Conservation (phyloP, 2,329 filamentous ascomycete genomes). For the Claviceps citrina region DNA sequence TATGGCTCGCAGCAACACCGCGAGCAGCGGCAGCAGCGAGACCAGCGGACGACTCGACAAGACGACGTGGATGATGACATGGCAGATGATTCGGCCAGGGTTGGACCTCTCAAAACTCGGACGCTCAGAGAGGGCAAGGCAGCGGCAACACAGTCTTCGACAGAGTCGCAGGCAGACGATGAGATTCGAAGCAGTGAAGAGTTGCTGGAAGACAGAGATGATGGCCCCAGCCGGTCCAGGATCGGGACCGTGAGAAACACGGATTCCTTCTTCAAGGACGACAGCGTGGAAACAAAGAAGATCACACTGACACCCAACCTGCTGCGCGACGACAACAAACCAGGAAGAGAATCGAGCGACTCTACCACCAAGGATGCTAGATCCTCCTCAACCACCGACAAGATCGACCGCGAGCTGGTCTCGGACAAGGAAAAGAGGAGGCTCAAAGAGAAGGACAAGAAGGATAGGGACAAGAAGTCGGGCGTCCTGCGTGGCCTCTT, state of each 20-base stretch:
- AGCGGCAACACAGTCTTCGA: conserved; percentile 18
- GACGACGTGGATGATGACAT: conserved; percentile 15
- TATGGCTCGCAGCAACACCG: conserved; percentile 20
- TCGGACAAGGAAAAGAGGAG: conserved; percentile 63
- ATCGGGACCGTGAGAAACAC: conserved; percentile 83
- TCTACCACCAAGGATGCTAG: conserved; percentile 32
- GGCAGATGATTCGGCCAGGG: conserved; percentile 37
- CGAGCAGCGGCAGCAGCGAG: conserved; percentile 17
- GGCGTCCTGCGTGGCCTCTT: conserved; percentile 45
- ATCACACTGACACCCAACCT: conserved; percentile 92
- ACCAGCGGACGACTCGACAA: conserved; percentile 13
- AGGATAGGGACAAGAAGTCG: conserved; percentile 54
- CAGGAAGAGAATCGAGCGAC: conserved; percentile 37
- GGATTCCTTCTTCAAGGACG: conserved; percentile 95
- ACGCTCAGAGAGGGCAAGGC: conserved; percentile 25
- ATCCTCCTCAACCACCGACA: conserved; percentile 57
- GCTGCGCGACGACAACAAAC: conserved; percentile 59
- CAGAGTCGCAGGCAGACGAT: conserved; percentile 18
- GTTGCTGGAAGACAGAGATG: conserved; percentile 39
- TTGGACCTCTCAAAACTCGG: conserved; percentile 39
- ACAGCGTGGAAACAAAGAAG: conserved; percentile 88
- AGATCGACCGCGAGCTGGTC: conserved; percentile 36
- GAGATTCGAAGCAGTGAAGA: conserved; percentile 46
- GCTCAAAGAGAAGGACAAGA: conserved; percentile 55
- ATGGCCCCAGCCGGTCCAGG: conserved; percentile 47